These are phyloP conservation scores for Penicillium antarcticum DNA, from an alignment of 495 filamentous ascomycete genomes.

Conservation along the genomic window DNA sequence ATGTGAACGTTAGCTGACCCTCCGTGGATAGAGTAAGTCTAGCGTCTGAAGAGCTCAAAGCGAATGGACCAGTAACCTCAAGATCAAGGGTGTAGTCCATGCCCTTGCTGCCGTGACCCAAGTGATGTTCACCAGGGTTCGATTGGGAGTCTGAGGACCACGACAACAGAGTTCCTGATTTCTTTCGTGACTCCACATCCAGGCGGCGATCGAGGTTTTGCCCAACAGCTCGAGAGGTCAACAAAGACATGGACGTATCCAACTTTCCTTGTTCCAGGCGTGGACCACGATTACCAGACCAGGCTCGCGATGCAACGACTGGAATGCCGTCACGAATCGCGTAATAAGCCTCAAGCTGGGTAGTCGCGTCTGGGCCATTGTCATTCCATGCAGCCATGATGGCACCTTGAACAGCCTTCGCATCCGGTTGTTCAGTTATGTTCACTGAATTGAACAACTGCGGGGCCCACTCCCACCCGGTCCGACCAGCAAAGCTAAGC, in stretches of 20 bases:
- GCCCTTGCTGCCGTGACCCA: conserved; percentile 48
- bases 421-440: conserved; percentile 26
- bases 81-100: conserved; percentile 49
- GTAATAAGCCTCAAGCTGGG: conserved; percentile 53
- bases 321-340: conserved; percentile 51
- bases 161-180: neutral
- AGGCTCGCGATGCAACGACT: conserved; percentile 40
- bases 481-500: conserved; percentile 41
- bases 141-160: conserved; percentile 1
- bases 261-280: conserved; percentile 24
- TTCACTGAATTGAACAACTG: conserved; percentile 47
- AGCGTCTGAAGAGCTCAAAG: conserved; percentile 34
- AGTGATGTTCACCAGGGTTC: neutral
- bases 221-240: conserved; percentile 37
- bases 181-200: neutral
- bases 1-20: conserved; percentile 36
- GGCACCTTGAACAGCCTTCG: conserved; percentile 41
- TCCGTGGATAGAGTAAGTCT: conserved; percentile 25
- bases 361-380: conserved; percentile 54
- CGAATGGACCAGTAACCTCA: conserved; percentile 36
- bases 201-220: conserved; percentile 49
- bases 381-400: conserved; percentile 57
- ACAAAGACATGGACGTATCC: conserved; percentile 25
- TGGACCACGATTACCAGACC: conserved; percentile 41
- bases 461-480: conserved; percentile 50